phyloP scores from a whole-genome alignment of 2,329 filamentous ascomycete genomes.

The Saccharata proteae region DNA sequence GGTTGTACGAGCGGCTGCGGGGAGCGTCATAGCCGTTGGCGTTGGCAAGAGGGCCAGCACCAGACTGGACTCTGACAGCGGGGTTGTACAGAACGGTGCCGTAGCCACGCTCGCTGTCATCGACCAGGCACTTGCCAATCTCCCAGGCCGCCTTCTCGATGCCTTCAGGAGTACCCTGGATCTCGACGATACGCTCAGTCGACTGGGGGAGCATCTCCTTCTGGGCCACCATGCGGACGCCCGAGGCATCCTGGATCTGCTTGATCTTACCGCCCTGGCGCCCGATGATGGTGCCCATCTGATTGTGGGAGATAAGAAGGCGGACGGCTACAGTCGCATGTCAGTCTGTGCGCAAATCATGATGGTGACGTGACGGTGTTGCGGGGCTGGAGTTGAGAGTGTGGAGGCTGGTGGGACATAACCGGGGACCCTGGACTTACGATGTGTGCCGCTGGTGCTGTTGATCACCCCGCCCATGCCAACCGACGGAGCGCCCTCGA shows the following conservation, averaged over 20 bases:
- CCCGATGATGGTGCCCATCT: slow-evolving; percentile 99
- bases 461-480: slow-evolving; percentile 88
- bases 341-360: slow-evolving; percentile 4
- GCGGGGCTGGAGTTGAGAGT: background rate
- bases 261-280: slow-evolving; percentile 97
- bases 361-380: background rate
- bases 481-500: slow-evolving; percentile 88
- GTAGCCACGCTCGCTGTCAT: slow-evolving; percentile 94
- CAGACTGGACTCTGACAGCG: slow-evolving; percentile 70
- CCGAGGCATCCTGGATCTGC: slow-evolving; percentile 93
- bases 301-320: slow-evolving; percentile 96
- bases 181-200: slow-evolving; percentile 93
- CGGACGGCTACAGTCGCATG: slow-evolving; percentile 63
- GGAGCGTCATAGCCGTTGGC: slow-evolving; percentile 35
- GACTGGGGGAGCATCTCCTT: slow-evolving; percentile 99
- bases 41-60: slow-evolving; percentile 39
- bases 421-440: slow-evolving; percentile 46
- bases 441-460: slow-evolving; percentile 75
- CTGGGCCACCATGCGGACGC: slow-evolving; percentile 97
- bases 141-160: slow-evolving; percentile 97
- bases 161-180: slow-evolving; percentile 86
- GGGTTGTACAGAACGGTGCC: slow-evolving; percentile 98
- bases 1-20: slow-evolving; percentile 59
- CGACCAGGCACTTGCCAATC: slow-evolving; percentile 95
- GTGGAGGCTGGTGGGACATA: background rate